These are phyloP conservation scores for Aspergillus eucalypticola DNA, from an alignment of 2,329 filamentous ascomycete genomes.

Conservation along the genomic window DNA sequence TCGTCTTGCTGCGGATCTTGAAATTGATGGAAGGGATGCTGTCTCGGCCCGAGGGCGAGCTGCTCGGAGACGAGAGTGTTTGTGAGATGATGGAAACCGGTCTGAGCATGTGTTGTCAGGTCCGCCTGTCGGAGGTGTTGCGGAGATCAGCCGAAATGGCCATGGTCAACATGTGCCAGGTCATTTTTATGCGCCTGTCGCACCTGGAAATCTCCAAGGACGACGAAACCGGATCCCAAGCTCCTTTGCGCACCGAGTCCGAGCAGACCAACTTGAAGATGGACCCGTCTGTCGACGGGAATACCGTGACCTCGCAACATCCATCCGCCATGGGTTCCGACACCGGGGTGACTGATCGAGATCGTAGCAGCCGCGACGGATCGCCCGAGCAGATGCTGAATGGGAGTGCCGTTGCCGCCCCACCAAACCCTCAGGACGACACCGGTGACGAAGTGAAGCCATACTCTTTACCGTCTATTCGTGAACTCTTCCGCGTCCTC, in stretches of 20 bases:
- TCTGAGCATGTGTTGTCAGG: slow-evolving; percentile 93
- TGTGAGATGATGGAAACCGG: slow-evolving; percentile 99
- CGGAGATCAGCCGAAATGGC: slow-evolving; percentile 90
- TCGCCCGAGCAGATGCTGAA: slow-evolving; percentile 34
- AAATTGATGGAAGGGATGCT: slow-evolving; percentile 99
- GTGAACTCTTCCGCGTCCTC: slow-evolving; percentile 89
- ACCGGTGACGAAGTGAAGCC: slow-evolving; percentile 67
- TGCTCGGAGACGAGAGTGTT: slow-evolving; percentile 96
- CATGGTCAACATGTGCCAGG: slow-evolving; percentile 99
- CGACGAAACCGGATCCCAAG: slow-evolving; percentile 65
- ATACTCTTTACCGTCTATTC: slow-evolving; percentile 90
- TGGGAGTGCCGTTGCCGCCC: slow-evolving; percentile 34
- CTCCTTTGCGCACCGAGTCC: slow-evolving; percentile 57
- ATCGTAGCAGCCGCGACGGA: slow-evolving; percentile 37
- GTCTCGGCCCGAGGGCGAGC: slow-evolving; percentile 84
- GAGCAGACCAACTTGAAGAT: slow-evolving; percentile 79
- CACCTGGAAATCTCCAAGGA: slow-evolving; percentile 76
- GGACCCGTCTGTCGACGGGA: slow-evolving; percentile 71
- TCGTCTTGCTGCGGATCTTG: slow-evolving; percentile 89
- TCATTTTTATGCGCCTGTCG: slow-evolving; percentile 92
- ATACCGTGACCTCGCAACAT: slow-evolving; percentile 58
- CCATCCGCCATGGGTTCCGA: slow-evolving; percentile 43
- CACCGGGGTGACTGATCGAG: slow-evolving; percentile 34
- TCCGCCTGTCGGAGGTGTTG: slow-evolving; percentile 84
- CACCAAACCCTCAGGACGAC: slow-evolving; percentile 45